phyloP scores from a whole-genome alignment of 2,329 filamentous ascomycete species.

The Monilinia aucupariae region DNA sequence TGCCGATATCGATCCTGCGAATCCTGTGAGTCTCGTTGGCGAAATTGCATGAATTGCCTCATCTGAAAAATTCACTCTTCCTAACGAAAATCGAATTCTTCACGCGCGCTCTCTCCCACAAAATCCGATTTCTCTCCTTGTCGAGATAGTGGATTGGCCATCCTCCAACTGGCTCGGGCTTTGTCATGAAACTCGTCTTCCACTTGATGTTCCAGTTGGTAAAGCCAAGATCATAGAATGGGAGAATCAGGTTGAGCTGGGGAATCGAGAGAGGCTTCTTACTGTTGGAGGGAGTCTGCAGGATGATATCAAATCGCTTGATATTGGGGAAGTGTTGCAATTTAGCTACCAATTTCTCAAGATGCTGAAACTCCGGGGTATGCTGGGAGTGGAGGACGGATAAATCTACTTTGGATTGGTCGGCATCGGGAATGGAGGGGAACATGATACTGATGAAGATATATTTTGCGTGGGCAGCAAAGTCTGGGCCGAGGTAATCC shows the following conservation, averaged over 20 bases:
- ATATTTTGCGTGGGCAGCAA: slow-evolving; percentile 15
- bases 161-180: slow-evolving; percentile 14
- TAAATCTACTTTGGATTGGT: background rate
- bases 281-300: slow-evolving; percentile 7
- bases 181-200: slow-evolving; percentile 20
- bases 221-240: slow-evolving; percentile 29
- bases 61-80: slow-evolving; percentile 6
- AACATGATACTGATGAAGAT: slow-evolving; percentile 24
- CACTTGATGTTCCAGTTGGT: slow-evolving; percentile 25
- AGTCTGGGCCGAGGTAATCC: slow-evolving; percentile 20
- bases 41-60: background rate
- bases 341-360: slow-evolving; percentile 12
- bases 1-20: background rate
- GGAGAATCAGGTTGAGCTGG: slow-evolving; percentile 25
- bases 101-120: slow-evolving; percentile 11
- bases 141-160: slow-evolving; percentile 15
- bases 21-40: background rate
- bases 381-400: background rate
- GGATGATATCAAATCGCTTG: slow-evolving; percentile 5
- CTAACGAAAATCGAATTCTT: slow-evolving; percentile 4
- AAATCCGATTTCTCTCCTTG: slow-evolving; percentile 10
- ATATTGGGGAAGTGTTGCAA: background rate
- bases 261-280: slow-evolving; percentile 16
- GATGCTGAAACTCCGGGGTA: slow-evolving; percentile 1
- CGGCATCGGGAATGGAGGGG: background rate